These are phyloP conservation scores for Trichoderma sp. DNA, from an alignment of 2,329 filamentous ascomycete species.

Conservation along the genomic window DNA sequence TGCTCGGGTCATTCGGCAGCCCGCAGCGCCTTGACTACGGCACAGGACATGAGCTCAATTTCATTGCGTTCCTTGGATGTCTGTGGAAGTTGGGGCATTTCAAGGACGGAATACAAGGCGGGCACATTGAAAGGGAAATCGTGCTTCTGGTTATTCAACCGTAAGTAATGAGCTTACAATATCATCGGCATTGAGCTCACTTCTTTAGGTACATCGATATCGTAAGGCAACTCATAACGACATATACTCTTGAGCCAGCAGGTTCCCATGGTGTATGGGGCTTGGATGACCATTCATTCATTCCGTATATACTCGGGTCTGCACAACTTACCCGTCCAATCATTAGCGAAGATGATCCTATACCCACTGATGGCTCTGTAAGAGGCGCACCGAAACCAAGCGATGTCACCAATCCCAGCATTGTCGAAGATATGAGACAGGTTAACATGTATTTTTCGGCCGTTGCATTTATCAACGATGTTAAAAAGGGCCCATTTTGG, in stretches of 20 bases:
- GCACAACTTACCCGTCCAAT: slow-evolving; percentile 84
- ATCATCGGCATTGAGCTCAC: background rate
- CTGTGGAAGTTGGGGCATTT: slow-evolving; percentile 92
- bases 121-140: slow-evolving; percentile 72
- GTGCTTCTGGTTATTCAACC: slow-evolving; percentile 82
- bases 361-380: slow-evolving; percentile 78
- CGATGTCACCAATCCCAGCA: slow-evolving; percentile 64
- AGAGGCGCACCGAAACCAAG: slow-evolving; percentile 69
- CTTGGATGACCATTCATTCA: slow-evolving; percentile 93
- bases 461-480: slow-evolving; percentile 94
- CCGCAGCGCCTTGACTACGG: slow-evolving; percentile 90
- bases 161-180: slow-evolving; percentile 52
- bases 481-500: slow-evolving; percentile 96
- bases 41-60: slow-evolving; percentile 93
- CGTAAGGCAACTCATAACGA: slow-evolving; percentile 79
- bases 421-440: slow-evolving; percentile 65
- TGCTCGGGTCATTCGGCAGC: slow-evolving; percentile 86
- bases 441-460: slow-evolving; percentile 91
- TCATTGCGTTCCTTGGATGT: slow-evolving; percentile 84
- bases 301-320: slow-evolving; percentile 93
- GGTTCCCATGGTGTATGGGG: slow-evolving; percentile 98
- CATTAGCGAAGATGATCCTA: slow-evolving; percentile 53
- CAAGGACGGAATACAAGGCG: slow-evolving; percentile 51
- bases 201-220: slow-evolving; percentile 72
- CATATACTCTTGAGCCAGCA: slow-evolving; percentile 91